Percentiles rank a stretch among this genome's conserved stretches.
These are phyloP conservation scores for Bryoerythrophyllum caledonicum DNA, from an alignment of 225 moss, liverwort and hornwort genomes.

Conservation along the genomic window DNA sequence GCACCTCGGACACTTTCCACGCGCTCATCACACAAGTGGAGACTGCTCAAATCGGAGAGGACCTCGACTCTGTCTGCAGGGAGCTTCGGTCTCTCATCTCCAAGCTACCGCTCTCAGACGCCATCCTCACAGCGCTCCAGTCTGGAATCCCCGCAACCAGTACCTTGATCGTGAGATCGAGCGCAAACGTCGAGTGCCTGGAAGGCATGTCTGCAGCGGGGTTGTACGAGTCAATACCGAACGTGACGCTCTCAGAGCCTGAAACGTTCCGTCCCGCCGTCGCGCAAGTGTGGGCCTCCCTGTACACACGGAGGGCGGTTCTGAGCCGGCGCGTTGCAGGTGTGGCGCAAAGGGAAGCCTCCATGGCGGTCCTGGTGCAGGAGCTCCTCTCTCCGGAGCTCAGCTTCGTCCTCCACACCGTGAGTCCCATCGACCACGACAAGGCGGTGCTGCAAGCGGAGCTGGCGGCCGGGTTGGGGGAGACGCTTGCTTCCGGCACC, in stretches of 20 bases:
- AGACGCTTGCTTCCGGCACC: slow-evolving; percentile 56
- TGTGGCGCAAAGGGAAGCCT: slow-evolving; percentile 44
- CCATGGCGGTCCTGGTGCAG: slow-evolving; percentile 59
- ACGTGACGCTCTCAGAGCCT: slow-evolving; percentile 45
- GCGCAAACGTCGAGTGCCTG: slow-evolving; percentile 57
- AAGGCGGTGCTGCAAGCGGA: slow-evolving; percentile 49
- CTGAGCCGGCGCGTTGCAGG: slow-evolving; percentile 50
- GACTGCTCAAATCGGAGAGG: slow-evolving; percentile 27
- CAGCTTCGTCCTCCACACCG: slow-evolving; percentile 58
- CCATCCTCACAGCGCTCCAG: slow-evolving; percentile 23
- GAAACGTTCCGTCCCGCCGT: slow-evolving; percentile 45
- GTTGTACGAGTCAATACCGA: slow-evolving; percentile 47
- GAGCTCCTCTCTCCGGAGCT: slow-evolving; percentile 48
- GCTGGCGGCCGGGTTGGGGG: slow-evolving; percentile 56
- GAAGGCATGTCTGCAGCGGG: slow-evolving; percentile 57
- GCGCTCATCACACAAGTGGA: slow-evolving; percentile 36
- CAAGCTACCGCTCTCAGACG: slow-evolving; percentile 28
- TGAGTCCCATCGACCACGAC: slow-evolving; percentile 58
- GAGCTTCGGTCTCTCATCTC: slow-evolving; percentile 33
- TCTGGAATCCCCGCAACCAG: slow-evolving; percentile 16
- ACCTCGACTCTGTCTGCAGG: slow-evolving; percentile 40
- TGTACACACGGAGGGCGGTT: slow-evolving; percentile 51
- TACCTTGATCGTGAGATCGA: slow-evolving; percentile 47
- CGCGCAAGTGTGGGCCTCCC: slow-evolving; percentile 54
- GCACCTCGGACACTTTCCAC: slow-evolving; percentile 20